phyloP scores from a whole-genome alignment of 306 rosid species.

The Sicyos edulis region DNA sequence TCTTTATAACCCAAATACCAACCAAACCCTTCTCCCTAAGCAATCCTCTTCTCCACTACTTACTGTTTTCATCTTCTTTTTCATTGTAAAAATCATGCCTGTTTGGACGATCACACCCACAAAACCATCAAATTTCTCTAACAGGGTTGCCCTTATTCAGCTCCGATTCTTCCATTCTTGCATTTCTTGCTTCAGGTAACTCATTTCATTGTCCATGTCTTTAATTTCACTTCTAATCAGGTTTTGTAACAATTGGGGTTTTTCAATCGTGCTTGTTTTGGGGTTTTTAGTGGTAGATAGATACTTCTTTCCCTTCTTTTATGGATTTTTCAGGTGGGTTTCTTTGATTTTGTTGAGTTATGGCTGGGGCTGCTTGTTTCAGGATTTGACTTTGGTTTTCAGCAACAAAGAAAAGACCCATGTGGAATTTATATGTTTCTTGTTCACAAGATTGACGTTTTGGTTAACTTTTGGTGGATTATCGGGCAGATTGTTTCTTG shows the following conservation, averaged over 20 bases:
- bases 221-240: neutral
- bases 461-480: neutral
- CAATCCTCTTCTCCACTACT: neutral
- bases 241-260: neutral
- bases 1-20: neutral
- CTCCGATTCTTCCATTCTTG: neutral
- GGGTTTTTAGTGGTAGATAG: neutral
- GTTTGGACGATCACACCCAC: neutral
- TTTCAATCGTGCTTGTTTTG: neutral
- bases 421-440: neutral
- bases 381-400: neutral
- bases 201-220: neutral
- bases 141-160: neutral
- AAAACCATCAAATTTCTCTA: neutral
- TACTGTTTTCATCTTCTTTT: neutral
- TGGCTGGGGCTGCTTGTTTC: neutral
- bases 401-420: neutral
- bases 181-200: neutral
- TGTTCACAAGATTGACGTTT: neutral
- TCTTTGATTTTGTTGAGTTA: neutral
- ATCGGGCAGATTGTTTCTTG: neutral
- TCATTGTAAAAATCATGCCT: neutral
- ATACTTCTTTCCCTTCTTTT: neutral
- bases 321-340: neutral
- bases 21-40: conserved; percentile 13